A percentile compares a stretch with the other conserved stretches of the same genome.
phyloP scores from a whole-genome alignment of 2,329 filamentous ascomycete genomes.

The Mariannaea sp. region DNA sequence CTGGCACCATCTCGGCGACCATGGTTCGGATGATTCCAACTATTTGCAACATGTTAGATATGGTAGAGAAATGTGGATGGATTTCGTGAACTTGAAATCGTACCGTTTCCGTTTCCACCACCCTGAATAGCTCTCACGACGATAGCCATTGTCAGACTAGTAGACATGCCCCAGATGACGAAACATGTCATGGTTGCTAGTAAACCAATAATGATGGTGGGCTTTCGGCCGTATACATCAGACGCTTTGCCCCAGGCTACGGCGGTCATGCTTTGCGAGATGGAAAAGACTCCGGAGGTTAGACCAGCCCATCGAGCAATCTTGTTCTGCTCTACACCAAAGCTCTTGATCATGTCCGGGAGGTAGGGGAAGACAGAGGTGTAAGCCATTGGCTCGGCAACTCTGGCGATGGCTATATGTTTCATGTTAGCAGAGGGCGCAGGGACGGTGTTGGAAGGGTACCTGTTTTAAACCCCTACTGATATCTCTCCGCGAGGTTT shows the following conservation, averaged over 20 bases:
- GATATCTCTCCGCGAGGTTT: neutral
- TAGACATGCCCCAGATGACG: slow-evolving; percentile 83
- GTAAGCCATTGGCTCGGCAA: slow-evolving; percentile 75
- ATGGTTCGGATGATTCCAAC: slow-evolving; percentile 92
- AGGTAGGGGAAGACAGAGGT: slow-evolving; percentile 74
- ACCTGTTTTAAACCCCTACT: slow-evolving; percentile 27
- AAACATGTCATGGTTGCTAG: slow-evolving; percentile 81
- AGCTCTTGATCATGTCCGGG: slow-evolving; percentile 83
- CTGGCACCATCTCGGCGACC: slow-evolving; percentile 89
- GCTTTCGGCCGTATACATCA: slow-evolving; percentile 81
- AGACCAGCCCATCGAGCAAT: slow-evolving; percentile 83
- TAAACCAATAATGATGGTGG: slow-evolving; percentile 74
- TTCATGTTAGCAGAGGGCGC: slow-evolving; percentile 41
- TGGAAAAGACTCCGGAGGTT: slow-evolving; percentile 72
- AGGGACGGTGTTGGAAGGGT: slow-evolving; percentile 7
- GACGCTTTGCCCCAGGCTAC: slow-evolving; percentile 78
- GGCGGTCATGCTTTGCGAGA: slow-evolving; percentile 72
- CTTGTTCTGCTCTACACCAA: slow-evolving; percentile 71
- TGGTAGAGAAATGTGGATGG: neutral
- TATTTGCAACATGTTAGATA: slow-evolving; percentile 37
- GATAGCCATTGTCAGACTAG: slow-evolving; percentile 79
- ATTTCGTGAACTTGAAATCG: slow-evolving; percentile 21
- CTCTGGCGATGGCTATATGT: slow-evolving; percentile 74
- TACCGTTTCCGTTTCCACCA: slow-evolving; percentile 82
- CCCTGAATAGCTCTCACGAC: slow-evolving; percentile 78